These are phyloP conservation scores for Penicillium paradoxum DNA, from an alignment of 495 filamentous ascomycete species.

Conservation along the genomic window DNA sequence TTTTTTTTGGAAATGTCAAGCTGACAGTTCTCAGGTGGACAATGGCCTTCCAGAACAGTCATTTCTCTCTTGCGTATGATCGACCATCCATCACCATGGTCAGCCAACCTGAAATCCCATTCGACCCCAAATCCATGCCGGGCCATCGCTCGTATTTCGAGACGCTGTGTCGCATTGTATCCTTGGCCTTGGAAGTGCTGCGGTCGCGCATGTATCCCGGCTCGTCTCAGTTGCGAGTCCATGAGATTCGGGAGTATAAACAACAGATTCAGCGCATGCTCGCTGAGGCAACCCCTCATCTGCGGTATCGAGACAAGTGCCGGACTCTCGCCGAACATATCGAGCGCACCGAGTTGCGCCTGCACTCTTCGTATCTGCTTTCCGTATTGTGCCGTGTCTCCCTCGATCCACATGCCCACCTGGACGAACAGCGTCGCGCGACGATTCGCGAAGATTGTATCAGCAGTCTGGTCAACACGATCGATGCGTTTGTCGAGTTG, in stretches of 20 bases:
- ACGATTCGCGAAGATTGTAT: constrained; percentile 45
- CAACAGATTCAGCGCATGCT: constrained; percentile 49
- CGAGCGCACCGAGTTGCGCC: constrained; percentile 50
- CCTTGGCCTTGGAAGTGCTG: constrained; percentile 50
- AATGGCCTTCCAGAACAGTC: constrained; percentile 57
- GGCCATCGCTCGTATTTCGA: constrained; percentile 50
- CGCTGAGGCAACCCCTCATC: constrained; percentile 46
- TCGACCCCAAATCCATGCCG: constrained; percentile 43
- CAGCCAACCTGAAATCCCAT: constrained; percentile 48
- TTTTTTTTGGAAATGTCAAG: background rate
- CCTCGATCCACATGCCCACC: constrained; percentile 41
- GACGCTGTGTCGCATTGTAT: constrained; percentile 50
- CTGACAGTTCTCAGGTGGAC: constrained; percentile 42
- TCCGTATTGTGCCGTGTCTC: constrained; percentile 55
- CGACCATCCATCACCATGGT: constrained; percentile 51
- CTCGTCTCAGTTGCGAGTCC: constrained; percentile 34
- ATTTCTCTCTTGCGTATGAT: constrained; percentile 58
- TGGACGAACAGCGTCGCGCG: constrained; percentile 29
- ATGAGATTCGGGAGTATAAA: constrained; percentile 48
- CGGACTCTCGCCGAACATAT: constrained; percentile 46
- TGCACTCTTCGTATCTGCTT: constrained; percentile 55
- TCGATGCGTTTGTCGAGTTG: constrained; percentile 44
- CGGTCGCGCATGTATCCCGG: constrained; percentile 44
- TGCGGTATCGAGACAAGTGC: constrained; percentile 47
- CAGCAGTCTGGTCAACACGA: constrained; percentile 35